Conservation (phyloP, 345 rosid genomes). For the Moricandia moricandioides region DNA sequence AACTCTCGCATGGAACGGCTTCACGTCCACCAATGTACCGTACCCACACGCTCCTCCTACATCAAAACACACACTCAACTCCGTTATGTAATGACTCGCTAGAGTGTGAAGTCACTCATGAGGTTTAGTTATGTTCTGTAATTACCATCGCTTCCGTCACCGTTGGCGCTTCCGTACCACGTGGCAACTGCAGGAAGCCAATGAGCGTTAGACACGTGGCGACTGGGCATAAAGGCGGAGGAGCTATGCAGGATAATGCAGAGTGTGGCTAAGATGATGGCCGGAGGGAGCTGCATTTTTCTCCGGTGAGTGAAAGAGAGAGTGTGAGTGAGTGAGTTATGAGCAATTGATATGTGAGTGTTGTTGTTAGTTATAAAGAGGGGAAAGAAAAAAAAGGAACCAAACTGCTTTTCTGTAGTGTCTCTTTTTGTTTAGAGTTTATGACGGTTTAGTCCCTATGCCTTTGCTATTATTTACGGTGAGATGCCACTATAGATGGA, state of each 20-base stretch:
- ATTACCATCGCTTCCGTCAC: conserved; percentile 93
- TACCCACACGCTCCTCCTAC: conserved; percentile 99
- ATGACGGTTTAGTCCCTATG: conserved; percentile 9
- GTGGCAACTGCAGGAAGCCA: conserved; percentile 95
- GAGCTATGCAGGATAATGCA: conserved; percentile 24
- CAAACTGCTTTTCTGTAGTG: conserved; percentile 31
- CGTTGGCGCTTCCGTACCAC: conserved; percentile 93
- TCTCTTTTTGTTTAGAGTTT: conserved; percentile 11
- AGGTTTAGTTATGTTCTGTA: not conserved
- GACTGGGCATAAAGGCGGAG: not conserved
- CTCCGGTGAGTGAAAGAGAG: conserved; percentile 37
- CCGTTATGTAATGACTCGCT: not conserved
- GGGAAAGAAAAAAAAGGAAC: not conserved
- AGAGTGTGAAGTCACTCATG: not conserved
- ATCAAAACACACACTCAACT: not conserved
- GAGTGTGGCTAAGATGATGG: conserved; percentile 9
- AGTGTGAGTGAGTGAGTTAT: conserved; percentile 2
- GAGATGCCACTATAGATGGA: conserved; percentile 38
- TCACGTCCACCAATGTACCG: conserved; percentile 82
- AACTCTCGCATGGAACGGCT: conserved; percentile 84
- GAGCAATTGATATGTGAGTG: conserved; percentile 19
- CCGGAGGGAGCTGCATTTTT: conserved; percentile 30
- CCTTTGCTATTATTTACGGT: conserved; percentile 43
- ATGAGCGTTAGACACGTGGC: conserved; percentile 40
- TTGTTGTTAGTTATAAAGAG: conserved; percentile 26